These are phyloP conservation scores for Achlya hypogyna DNA, from an alignment of 352 stramenopile genomes.

Conservation along the genomic window DNA sequence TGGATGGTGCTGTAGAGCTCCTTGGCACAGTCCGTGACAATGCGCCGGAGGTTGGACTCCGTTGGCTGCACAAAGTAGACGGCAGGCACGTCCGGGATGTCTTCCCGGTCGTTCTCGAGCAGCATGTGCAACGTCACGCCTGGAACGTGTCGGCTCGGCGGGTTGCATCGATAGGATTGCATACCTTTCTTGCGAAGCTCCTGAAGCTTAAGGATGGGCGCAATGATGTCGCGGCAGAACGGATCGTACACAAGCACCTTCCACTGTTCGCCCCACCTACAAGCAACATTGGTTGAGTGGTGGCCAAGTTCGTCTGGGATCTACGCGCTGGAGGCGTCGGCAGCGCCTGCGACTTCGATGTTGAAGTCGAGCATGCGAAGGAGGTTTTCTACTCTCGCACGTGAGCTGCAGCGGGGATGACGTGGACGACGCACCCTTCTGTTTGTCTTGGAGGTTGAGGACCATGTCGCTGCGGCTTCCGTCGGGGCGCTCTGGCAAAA, in stretches of 20 bases:
- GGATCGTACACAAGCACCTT: constrained; percentile 98
- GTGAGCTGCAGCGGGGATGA: background rate
- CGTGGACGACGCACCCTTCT: constrained; percentile 45
- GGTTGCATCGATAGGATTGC: background rate
- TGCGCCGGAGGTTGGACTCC: constrained; percentile 89
- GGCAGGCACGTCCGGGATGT: constrained; percentile 94
- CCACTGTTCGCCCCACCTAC: constrained; percentile 78
- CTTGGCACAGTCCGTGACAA: constrained; percentile 90
- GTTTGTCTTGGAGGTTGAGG: constrained; percentile 56
- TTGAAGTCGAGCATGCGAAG: constrained; percentile 83
- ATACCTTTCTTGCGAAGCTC: constrained; percentile 88
- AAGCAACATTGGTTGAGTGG: background rate
- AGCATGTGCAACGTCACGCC: constrained; percentile 97
- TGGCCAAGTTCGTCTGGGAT: background rate
- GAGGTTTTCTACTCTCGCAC: constrained; percentile 42
- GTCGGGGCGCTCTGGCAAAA: constrained; percentile 18
- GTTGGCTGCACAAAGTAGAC: constrained; percentile 97
- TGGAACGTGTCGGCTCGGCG: background rate
- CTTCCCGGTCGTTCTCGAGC: constrained; percentile 88
- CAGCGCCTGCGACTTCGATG: constrained; percentile 37
- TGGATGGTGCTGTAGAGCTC: constrained; percentile 90
- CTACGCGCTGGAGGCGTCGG: constrained; percentile 37
- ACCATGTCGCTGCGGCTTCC: constrained; percentile 25
- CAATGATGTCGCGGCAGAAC: constrained; percentile 95
- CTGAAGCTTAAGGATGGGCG: constrained; percentile 95